Percentiles rank a stretch among this genome's conserved stretches.
phyloP scores from a whole-genome alignment of 495 filamentous ascomycete species.

The Annulohypoxylon moriforme region DNA sequence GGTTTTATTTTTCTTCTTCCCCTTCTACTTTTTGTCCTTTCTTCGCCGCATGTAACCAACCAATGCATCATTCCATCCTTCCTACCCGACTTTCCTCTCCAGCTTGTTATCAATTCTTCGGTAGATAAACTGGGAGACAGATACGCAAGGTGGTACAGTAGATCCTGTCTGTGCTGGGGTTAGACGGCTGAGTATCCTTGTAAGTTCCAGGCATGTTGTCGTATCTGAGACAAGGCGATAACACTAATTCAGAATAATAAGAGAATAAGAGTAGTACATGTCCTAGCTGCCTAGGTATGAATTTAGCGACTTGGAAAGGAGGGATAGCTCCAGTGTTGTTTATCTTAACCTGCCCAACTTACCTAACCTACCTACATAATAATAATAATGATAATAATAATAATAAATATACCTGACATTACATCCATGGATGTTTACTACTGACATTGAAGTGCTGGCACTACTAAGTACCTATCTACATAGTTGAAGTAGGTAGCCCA shows the following conservation, averaged over 20 bases:
- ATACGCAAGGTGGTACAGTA: slow-evolving; percentile 21
- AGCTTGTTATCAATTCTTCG: slow-evolving; percentile 18
- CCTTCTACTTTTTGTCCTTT: background rate
- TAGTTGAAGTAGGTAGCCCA: background rate
- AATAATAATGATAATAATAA: no score
- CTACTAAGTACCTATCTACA: background rate
- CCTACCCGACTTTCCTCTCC: slow-evolving; percentile 13
- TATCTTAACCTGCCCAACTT: background rate
- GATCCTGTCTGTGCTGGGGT: slow-evolving; percentile 21
- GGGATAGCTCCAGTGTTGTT: background rate
- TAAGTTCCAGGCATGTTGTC: background rate
- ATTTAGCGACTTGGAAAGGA: background rate
- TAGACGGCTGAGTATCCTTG: slow-evolving; percentile 3
- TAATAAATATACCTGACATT: no score
- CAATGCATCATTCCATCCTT: background rate
- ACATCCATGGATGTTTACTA: no score
- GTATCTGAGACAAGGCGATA: slow-evolving; percentile 3
- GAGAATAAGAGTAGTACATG: no score
- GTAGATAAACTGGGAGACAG: slow-evolving; percentile 2
- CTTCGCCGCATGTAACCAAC: slow-evolving; percentile 17
- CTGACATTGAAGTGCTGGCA: no score
- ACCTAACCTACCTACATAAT: slow-evolving; percentile 3
- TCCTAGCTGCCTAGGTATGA: no score
- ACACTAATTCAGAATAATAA: background rate
- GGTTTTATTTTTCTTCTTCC: background rate